Evolutionary conservation across 805 yeast genomes (phyloP), one percentile per base, ranked within the genome.

Genomic region (Cyberlindnera misumaiensis): DNA sequence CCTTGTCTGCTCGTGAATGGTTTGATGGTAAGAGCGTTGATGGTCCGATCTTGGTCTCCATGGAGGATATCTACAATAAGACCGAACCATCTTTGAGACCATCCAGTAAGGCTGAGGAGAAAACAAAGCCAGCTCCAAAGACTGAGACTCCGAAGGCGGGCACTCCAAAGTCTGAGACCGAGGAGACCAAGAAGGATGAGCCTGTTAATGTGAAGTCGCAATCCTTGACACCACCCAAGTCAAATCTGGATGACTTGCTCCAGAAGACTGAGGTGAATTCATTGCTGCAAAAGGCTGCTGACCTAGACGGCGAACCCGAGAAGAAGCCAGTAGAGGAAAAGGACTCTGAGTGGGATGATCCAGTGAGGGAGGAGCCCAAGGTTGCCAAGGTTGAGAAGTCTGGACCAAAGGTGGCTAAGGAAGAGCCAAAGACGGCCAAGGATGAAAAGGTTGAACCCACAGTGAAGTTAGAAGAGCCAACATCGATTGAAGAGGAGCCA

Each of bases 11-110:
- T 2, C 75, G 66, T 2, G 96, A 88, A 48, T 93, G 87, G 82
- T 71, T 79, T 40, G 62, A 62, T 15, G 97, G 97, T 27, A 80
- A 86, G 57, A 70, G 71, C 20, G 80, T 80, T n/a, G 77, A 77
- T 43, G 93, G 94, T 9, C 98, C 98, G 13, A 64, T 85, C 38
- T 65, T 90, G 47, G 65, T 86, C 48, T 73, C 80, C 27, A 74
- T 94, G 82, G 81, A 73, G 56, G 75, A 83, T 10, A 49, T 89
- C 13, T 90, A 74, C 58, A 90, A 88, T n/a, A 95, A 95, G 16
- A 58, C 74, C 4, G 73, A 68, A 27, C 77, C 86, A 26, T 42
- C 61, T 4, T 43, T 55, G n/a, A 49, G 52, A 24, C 71, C 70
- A 61, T 39, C 49, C 8, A 47, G 70, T 54, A 52, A 66, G 58